Base-by-base conservation (phyloP, 2,329 filamentous ascomycete species). In the Xylaria sp. region DNA sequence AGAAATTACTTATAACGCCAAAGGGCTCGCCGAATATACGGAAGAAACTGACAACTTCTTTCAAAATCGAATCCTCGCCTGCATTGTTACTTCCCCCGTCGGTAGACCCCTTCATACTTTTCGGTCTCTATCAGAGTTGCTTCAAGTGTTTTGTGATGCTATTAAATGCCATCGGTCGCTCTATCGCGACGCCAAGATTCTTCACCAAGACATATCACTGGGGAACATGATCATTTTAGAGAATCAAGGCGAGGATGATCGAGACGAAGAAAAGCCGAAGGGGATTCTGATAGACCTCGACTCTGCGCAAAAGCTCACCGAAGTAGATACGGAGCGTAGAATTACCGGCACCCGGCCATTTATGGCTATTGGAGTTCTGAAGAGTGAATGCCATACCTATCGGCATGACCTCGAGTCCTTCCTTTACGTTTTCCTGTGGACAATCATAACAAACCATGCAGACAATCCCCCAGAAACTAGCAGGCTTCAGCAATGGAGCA, bases 221-320 rank as follows among this genome's bases (percentile, higher is more conserved):
- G 63, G 64, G 2, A 71, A 71, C 29, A 66, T 70, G 3, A 64
- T 70, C 25, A 70, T 70, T 56, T n/a, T 69, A 1, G 65, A 69
- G 58, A 19, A 15, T n/a, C 55, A 61, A 64, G n/a, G n/a, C n/a
- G n/a, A n/a, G n/a, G n/a, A 48, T 48, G n/a, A 11, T 21, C 27
- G 33, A 48, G 60, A 62, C 2, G 55, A 65, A 62, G 49, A 35
- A 44, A 56, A 58, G 13, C 58, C 65, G 1, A 46, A 55, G 21
- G 69, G 68, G 44, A 59, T 70, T 25, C 51, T 71, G n/a, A 71
- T 70, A 63, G 68, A 70, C 37, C 67, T 71, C 27, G 67, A 70
- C 52, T 61, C 60, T 23, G 67, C 68, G 44, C 49, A 66, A 21
- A 54, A 68, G 46, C 63, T 70, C 27, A 17, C 31, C 15, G 55